phyloP scores from a whole-genome alignment of 805 yeast genomes.

The Teunomyces aglyptinius region DNA sequence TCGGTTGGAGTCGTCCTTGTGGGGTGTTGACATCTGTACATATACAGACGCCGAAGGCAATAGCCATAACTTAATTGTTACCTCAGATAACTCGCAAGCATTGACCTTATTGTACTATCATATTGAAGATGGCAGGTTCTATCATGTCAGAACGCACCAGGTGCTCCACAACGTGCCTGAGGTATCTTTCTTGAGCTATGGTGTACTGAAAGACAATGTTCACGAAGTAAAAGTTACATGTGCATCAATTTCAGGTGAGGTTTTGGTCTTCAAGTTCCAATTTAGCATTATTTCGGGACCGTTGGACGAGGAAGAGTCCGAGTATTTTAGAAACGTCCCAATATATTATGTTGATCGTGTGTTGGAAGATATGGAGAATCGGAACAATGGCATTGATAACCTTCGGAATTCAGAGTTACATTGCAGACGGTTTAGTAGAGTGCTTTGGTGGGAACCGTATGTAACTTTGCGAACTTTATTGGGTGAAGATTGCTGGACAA shows the following conservation, averaged over 20 bases:
- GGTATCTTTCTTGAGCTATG: constrained; percentile 36
- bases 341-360: constrained; percentile 27
- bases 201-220: constrained; percentile 13
- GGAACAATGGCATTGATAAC: constrained; percentile 5
- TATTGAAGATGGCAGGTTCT: constrained; percentile 21
- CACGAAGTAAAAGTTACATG: constrained; percentile 33
- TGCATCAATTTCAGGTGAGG: constrained; percentile 49
- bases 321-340: constrained; percentile 8
- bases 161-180: constrained; percentile 57
- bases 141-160: constrained; percentile 37
- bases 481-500: constrained; percentile 56
- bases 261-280: constrained; percentile 36
- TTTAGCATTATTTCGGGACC: constrained; percentile 30
- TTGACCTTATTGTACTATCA: constrained; percentile 42
- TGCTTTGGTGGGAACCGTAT: constrained; percentile 22
- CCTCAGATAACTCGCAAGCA: constrained; percentile 54
- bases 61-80: constrained; percentile 36
- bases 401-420: constrained; percentile 1
- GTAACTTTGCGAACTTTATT: constrained; percentile 34
- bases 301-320: constrained; percentile 13
- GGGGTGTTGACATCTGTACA: constrained; percentile 56
- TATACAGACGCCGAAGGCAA: constrained; percentile 12
- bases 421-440: constrained; percentile 17
- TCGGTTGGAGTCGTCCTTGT: constrained; percentile 46
- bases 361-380: constrained; percentile 22